Percentiles rank a stretch among this genome's conserved stretches.
Conservation (phyloP, 192 early-diverging fungal genomes). For the Rhizophagus prolifer region DNA sequence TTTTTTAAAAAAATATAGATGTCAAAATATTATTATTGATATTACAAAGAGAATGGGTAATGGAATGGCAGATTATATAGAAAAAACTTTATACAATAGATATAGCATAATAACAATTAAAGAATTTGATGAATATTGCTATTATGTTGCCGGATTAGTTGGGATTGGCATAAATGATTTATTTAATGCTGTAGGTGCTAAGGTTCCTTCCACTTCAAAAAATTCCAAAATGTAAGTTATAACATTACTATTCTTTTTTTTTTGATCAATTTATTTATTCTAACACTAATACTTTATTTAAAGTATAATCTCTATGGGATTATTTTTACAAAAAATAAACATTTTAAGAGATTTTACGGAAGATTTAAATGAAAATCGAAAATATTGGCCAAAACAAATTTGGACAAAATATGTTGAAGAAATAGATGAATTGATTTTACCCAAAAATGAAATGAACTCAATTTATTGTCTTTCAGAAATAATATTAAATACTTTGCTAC, state of each 20-base stretch:
- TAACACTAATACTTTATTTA: not conserved
- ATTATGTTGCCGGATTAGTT: slow-evolving; percentile 97
- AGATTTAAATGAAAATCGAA: slow-evolving; percentile 84
- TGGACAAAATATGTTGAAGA: slow-evolving; percentile 80
- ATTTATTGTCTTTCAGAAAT: slow-evolving; percentile 85
- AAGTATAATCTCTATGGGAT: slow-evolving; percentile 65
- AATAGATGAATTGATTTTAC: slow-evolving; percentile 68
- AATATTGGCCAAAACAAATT: slow-evolving; percentile 95
- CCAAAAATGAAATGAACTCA: slow-evolving; percentile 61
- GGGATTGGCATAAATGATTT: slow-evolving; percentile 90
- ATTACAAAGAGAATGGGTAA: slow-evolving; percentile 90
- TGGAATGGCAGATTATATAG: slow-evolving; percentile 90
- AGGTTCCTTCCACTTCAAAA: slow-evolving; percentile 42
- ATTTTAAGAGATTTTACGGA: slow-evolving; percentile 94
- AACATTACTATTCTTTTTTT: not conserved
- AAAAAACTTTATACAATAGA: slow-evolving; percentile 45
- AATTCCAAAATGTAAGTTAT: slow-evolving; percentile 5
- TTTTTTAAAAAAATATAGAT: slow-evolving; percentile 41
- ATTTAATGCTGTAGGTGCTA: slow-evolving; percentile 84
- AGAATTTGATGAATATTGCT: slow-evolving; percentile 96
- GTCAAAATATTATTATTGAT: slow-evolving; percentile 85
- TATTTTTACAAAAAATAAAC: slow-evolving; percentile 98
- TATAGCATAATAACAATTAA: slow-evolving; percentile 62
- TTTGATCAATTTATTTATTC: not conserved
- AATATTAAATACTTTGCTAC: slow-evolving; percentile 79